Conservation (phyloP, 306 rosid species). For the Astragalus membranaceus region DNA sequence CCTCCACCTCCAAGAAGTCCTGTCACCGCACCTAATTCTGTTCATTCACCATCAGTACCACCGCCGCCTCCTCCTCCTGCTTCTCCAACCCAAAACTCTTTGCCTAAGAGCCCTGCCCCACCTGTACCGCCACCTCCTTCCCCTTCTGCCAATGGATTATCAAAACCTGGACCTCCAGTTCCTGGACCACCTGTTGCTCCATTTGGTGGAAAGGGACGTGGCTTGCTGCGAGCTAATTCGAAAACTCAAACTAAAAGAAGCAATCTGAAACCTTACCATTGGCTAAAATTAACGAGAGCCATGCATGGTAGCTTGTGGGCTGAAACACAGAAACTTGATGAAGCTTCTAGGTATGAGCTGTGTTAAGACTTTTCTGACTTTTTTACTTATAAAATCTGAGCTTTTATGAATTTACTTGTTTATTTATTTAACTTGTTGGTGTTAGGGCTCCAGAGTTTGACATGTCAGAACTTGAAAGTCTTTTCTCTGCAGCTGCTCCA, state of each 20-base stretch:
- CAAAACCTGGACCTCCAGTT: constrained; percentile 49
- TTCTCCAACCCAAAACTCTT: constrained; percentile 26
- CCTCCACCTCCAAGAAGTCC: constrained; percentile 49
- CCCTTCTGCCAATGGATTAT: constrained; percentile 37
- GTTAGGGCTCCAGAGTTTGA: constrained; percentile 96
- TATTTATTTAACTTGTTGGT: constrained; percentile 17
- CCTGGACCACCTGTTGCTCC: constrained; percentile 76
- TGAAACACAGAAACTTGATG: constrained; percentile 77
- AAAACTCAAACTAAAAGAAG: constrained; percentile 55
- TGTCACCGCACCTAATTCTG: constrained; percentile 25
- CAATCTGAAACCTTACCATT: constrained; percentile 92
- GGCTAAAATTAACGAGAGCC: constrained; percentile 91
- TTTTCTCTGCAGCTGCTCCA: constrained; percentile 75
- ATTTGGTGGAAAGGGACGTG: constrained; percentile 62
- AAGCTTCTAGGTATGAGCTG: constrained; percentile 60
- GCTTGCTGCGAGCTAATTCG: constrained; percentile 41
- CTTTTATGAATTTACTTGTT: constrained; percentile 2
- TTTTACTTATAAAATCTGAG: constrained; percentile 4
- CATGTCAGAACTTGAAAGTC: constrained; percentile 91
- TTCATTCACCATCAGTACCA: constrained; percentile 30
- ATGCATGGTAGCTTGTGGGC: constrained; percentile 99
- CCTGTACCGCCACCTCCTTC: constrained; percentile 72
- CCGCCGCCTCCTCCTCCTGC: constrained; percentile 63
- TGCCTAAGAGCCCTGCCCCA: constrained; percentile 28
- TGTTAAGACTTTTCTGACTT: constrained; percentile 19